Percentiles rank a stretch among this genome's conserved stretches.
phyloP scores from a whole-genome alignment of 495 filamentous ascomycete species.

The Neurospora pannonica region DNA sequence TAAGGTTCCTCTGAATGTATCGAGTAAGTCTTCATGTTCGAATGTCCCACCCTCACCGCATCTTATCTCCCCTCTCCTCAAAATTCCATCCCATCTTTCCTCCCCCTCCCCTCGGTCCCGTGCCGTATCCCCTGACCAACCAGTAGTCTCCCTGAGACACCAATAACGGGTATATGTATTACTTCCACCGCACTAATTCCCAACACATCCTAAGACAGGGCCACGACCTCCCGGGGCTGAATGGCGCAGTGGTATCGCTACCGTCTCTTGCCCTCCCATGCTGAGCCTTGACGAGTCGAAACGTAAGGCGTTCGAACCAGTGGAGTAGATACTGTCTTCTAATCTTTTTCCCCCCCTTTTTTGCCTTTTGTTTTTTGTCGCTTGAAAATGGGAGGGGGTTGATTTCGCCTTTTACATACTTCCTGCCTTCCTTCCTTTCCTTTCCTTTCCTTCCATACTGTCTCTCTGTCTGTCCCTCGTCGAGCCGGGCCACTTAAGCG shows the following conservation, averaged over 20 bases:
- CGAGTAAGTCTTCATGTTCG: neutral
- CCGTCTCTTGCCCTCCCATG: neutral
- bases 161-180: neutral
- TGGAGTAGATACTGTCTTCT: neutral
- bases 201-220: neutral
- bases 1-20: too few species aligned
- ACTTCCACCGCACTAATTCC: neutral
- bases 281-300: neutral
- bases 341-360: neutral
- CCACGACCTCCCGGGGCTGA: neutral
- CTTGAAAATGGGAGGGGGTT: too few species aligned
- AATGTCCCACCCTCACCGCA: neutral
- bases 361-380: too few species aligned
- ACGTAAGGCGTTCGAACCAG: neutral
- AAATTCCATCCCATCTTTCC: neutral
- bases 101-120: neutral
- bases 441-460: too few species aligned
- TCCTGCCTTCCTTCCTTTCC: too few species aligned
- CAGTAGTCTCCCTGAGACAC: too few species aligned
- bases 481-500: too few species aligned
- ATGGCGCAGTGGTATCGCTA: neutral
- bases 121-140: neutral
- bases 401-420: too few species aligned
- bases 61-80: neutral
- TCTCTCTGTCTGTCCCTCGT: too few species aligned